Percentiles rank a stretch among this genome's conserved stretches.
These are phyloP conservation scores for Russula sp. DNA, from an alignment of 768 basidiomycete genomes.

Conservation along the genomic window DNA sequence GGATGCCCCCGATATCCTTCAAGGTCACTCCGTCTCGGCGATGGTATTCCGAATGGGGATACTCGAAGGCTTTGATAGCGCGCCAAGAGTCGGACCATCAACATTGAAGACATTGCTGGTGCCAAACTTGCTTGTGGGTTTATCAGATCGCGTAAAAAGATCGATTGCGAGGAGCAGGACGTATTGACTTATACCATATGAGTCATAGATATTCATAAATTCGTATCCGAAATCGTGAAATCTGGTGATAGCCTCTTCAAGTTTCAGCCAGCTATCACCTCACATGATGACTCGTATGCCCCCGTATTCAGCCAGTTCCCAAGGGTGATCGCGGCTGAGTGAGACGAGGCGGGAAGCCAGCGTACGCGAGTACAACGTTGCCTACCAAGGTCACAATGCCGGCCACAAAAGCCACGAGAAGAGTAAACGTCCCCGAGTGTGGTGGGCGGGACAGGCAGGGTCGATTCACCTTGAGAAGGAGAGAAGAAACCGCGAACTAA, in stretches of 20 bases:
- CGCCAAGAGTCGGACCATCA: too few relatives aligned
- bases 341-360: slow-evolving; percentile 2
- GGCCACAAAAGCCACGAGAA: slow-evolving; percentile 18
- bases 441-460: slow-evolving; percentile 20
- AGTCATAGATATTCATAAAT: neutral
- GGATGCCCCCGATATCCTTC: too few relatives aligned
- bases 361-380: slow-evolving; percentile 21
- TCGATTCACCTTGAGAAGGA: slow-evolving; percentile 21
- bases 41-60: too few relatives aligned
- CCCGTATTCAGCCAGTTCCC: slow-evolving; percentile 21
- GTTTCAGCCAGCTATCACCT: neutral
- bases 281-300: slow-evolving; percentile 21
- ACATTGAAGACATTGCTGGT: too few relatives aligned
- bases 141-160: too few relatives aligned
- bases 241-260: neutral
- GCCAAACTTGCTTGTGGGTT: neutral
- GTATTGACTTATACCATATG: neutral
- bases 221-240: neutral
- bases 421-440: slow-evolving; percentile 11
- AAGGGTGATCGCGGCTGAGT: slow-evolving; percentile 14
- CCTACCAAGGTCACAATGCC: slow-evolving; percentile 18
- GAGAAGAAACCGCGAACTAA: slow-evolving; percentile 20
- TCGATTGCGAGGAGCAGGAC: neutral
- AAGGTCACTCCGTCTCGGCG: too few relatives aligned
- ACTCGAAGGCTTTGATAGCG: too few relatives aligned